Evolutionary conservation across 208 protist genomes (phyloP), one percentile per base, ranked within the genome.

Genomic region (Chromosphaera perkinsii): DNA sequence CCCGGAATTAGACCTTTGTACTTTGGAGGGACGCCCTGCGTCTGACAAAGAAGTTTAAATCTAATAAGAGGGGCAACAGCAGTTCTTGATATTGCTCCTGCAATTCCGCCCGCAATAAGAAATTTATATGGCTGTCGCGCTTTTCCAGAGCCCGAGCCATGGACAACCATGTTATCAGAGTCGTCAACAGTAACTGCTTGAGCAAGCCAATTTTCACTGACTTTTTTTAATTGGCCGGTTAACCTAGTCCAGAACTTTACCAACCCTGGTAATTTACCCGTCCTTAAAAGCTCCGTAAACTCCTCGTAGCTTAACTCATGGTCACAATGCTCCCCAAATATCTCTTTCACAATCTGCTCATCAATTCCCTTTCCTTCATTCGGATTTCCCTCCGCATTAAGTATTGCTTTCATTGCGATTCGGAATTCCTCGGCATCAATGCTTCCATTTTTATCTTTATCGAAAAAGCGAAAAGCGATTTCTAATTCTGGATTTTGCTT

Each of bases 31-130:
- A n/a, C 10, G n/a, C n/a, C n/a, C n/a, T n/a, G n/a, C n/a, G n/a
- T n/a, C 65, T 96, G 91, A 47, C 92, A 93, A 24, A 94, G 86
- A 55, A 96, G 95, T 69, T 96, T 96, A 24, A 93, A 73, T 22
- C 91, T 79, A 58, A 95, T 91, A 1, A 86, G 82, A 14, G 92
- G 92, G 0, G 90, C 82, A 45, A 93, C 93, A 14, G 89, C 78
- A 5, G 90, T 93, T 55, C 94, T 89, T 66, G 89, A 91, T 29
- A 94, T 80, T 1, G 89, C 87, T 26, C 92, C 92, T 49, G 91
- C 89, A 32, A 94, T 82, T 33, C 90, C 92, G 52, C 92, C 92
- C 7, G 90, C 90, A 9, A 85, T 80, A 51, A 95, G 89, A 55
- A 84, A 80, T 70, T 95, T 89, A 22, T n/a, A n/a, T n/a, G n/a